Base-by-base conservation (phyloP, 1,139 yeast species). In the Yamadazyma conglobata region DNA sequence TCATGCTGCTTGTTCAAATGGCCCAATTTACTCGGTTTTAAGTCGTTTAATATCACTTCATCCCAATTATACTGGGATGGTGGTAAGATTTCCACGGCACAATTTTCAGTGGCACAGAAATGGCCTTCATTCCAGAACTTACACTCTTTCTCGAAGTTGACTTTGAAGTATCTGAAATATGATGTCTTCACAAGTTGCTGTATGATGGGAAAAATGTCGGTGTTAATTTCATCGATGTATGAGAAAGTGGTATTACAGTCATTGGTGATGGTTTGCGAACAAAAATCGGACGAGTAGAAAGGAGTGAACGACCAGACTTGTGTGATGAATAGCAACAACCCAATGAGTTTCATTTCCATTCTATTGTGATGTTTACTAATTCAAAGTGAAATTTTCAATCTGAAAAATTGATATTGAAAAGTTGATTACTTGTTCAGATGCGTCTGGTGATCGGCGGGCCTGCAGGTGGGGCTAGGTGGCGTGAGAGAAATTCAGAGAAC, bases 71-170 rank as follows among this genome's bases (percentile, higher is more conserved):
- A 61, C 39, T 64, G 63, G 10, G 54, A 59, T 4, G 60, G 49
- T 4, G 62, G 55, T 39, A 66, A 54, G 15, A 84, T 73, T 55
- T 91, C 96, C 19, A 93, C 94, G 3, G 96, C 95, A 60, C 99
- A 93, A 32, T 89, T 86, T 43, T 88, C 74, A 50, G 93, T 88
- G 44, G 94, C 89, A 56, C 99, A 93, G 54, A 88, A 79, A 71
- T 73, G 82, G 46, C 77, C 85, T 44, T 80, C 84, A 36, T 79
- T 76, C 83, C 93, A 84, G 54, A 88, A 87, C 22, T 94, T 89
- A 56, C 99, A 93, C 52, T 79, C 78, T 44, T 84, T 82, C 52
- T 80, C 91, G 29, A 93, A 66, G 52, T 93, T 86, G 37, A 93
- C 73, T 56, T 87, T 84, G 65, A 86, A 91, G 54, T 85, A 86